These are phyloP conservation scores for Torrubiellomyces zombiae DNA, from an alignment of 2,329 filamentous ascomycete species.

Conservation along the genomic window DNA sequence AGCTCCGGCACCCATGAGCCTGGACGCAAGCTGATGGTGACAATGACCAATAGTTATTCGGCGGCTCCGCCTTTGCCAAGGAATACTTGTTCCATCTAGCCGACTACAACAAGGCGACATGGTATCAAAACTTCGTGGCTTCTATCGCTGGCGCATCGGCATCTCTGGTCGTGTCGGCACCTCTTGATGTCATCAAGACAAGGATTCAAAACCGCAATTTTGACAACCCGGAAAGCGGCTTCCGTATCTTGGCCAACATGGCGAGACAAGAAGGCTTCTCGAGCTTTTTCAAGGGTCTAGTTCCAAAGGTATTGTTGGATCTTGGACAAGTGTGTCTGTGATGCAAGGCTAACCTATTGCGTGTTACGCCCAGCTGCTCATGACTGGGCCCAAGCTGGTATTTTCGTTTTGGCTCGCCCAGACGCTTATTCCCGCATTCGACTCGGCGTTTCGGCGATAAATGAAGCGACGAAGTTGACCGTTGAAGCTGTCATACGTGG, in stretches of 20 bases:
- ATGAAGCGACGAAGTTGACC: no score
- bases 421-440: conserved; percentile 90
- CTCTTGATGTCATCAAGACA: conserved; percentile 95
- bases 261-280: conserved; percentile 69
- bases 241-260: conserved; percentile 87
- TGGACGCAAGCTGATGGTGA: conserved; percentile 1
- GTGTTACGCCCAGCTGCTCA: conserved; percentile 60
- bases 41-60: conserved; percentile 57
- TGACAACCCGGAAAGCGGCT: conserved; percentile 88
- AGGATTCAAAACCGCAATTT: conserved; percentile 98
- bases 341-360: conserved; percentile 1
- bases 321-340: neutral
- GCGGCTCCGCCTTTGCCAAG: conserved; percentile 93
- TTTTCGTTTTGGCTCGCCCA: conserved; percentile 99
- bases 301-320: conserved; percentile 77
- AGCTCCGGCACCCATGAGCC: no score
- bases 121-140: conserved; percentile 94
- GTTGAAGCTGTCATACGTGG: no score
- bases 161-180: conserved; percentile 90
- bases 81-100: conserved; percentile 79
- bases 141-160: conserved; percentile 90
- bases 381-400: conserved; percentile 97
- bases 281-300: conserved; percentile 94
- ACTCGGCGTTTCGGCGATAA: conserved; percentile 25
- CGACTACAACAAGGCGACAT: conserved; percentile 91